Evolutionary conservation across 441 rosid species (phyloP).

Genomic region (Codiaeum variegatum): DNA sequence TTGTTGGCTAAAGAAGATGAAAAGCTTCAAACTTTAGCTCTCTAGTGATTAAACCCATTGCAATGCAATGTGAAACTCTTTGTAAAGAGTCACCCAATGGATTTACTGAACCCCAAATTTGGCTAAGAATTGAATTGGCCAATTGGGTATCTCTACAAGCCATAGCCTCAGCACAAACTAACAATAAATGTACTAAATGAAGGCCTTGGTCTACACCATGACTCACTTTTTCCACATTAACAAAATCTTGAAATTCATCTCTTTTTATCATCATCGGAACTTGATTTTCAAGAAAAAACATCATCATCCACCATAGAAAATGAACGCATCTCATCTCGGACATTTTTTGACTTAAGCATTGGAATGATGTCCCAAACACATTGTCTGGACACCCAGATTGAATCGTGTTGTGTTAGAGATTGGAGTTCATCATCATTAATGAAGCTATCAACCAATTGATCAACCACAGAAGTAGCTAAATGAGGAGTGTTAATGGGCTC

Average conservation of each 20-base stretch:
- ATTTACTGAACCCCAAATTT: slow-evolving; percentile 42
- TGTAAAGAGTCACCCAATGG: slow-evolving; percentile 55
- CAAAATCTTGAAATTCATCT: slow-evolving; percentile 24
- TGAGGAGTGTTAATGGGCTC: slow-evolving; percentile 23
- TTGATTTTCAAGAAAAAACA: slow-evolving; percentile 15
- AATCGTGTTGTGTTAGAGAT: too few species aligned
- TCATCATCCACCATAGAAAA: slow-evolving; percentile 24
- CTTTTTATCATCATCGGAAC: slow-evolving; percentile 23
- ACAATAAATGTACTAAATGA: slow-evolving; percentile 52
- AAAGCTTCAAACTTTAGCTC: slow-evolving; percentile 59
- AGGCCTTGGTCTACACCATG: slow-evolving; percentile 62
- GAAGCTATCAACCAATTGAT: slow-evolving; percentile 64
- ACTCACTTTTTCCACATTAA: slow-evolving; percentile 25
- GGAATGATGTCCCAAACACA: too few species aligned
- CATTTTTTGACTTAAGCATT: too few species aligned
- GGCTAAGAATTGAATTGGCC: slow-evolving; percentile 49
- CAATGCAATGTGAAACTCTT: slow-evolving; percentile 58
- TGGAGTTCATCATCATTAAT: slow-evolving; percentile 33
- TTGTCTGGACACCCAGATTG: too few species aligned
- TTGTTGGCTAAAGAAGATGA: slow-evolving; percentile 48
- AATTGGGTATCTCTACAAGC: slow-evolving; percentile 51
- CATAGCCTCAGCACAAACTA: slow-evolving; percentile 68
- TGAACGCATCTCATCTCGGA: slow-evolving; percentile 20
- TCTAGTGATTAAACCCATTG: slow-evolving; percentile 38
- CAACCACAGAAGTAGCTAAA: slow-evolving; percentile 41